Evolutionary conservation across 768 basidiomycete species (phyloP).

Genomic region (Termitomyces sp.): DNA sequence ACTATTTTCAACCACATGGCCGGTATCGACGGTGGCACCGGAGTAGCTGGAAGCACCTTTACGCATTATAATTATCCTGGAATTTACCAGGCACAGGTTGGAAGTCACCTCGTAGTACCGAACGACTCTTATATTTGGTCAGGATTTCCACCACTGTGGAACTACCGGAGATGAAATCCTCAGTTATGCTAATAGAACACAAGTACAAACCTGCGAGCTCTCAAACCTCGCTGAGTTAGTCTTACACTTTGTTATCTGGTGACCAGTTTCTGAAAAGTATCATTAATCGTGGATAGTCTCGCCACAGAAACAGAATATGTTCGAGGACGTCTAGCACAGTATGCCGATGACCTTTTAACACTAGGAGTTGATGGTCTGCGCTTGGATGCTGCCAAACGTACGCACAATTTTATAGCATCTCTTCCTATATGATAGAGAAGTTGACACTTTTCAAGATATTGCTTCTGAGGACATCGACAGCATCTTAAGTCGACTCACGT

Average conservation of each 20-base stretch:
- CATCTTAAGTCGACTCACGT: constrained; percentile 39
- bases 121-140: not conserved
- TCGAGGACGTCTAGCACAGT: constrained; percentile 43
- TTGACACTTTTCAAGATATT: constrained; percentile 36
- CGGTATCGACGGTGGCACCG: constrained; percentile 39
- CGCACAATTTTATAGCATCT: constrained; percentile 5
- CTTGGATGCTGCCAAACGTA: constrained; percentile 62
- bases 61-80: constrained; percentile 50
- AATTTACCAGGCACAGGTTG: constrained; percentile 39
- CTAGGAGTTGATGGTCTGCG: constrained; percentile 60
- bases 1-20: constrained; percentile 68
- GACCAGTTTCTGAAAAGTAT: not conserved
- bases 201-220: constrained; percentile 57
- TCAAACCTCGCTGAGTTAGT: constrained; percentile 45
- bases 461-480: constrained; percentile 44
- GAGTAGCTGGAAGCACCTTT: constrained; percentile 43
- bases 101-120: constrained; percentile 23
- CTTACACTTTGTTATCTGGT: not conserved
- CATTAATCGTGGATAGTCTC: constrained; percentile 29
- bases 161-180: constrained; percentile 46
- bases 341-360: constrained; percentile 54
- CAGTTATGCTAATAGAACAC: constrained; percentile 42
- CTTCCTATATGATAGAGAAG: not conserved
- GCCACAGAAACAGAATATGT: constrained; percentile 61
- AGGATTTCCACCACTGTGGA: constrained; percentile 64